Conservation (phyloP, 345 rosid genomes). For the Lumnitzera racemosa region DNA sequence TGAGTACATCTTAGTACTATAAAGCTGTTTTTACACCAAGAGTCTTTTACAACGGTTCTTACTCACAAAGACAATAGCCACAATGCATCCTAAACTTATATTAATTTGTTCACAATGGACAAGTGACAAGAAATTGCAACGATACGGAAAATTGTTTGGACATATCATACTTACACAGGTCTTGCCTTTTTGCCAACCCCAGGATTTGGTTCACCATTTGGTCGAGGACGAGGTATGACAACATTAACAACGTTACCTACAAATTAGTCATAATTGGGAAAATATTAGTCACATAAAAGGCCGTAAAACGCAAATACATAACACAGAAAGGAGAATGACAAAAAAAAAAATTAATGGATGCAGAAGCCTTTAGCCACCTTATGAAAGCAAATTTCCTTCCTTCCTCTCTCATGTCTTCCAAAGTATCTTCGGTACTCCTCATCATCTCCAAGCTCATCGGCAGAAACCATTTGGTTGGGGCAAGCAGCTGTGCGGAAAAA, state of each 20-base stretch:
- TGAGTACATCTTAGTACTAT: too few species aligned
- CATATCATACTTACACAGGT: neutral
- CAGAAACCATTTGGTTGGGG: slow-evolving; percentile 74
- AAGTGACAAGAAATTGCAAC: neutral
- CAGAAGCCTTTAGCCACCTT: neutral
- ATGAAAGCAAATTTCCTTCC: slow-evolving; percentile 59
- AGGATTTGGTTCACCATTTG: slow-evolving; percentile 39
- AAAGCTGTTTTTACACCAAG: too few species aligned
- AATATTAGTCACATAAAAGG: slow-evolving; percentile 23
- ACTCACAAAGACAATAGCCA: too few species aligned
- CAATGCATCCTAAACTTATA: too few species aligned
- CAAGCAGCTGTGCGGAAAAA: slow-evolving; percentile 48
- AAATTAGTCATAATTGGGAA: slow-evolving; percentile 31
- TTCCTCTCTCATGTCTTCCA: slow-evolving; percentile 88
- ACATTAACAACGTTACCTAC: slow-evolving; percentile 83
- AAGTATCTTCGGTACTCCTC: slow-evolving; percentile 81
- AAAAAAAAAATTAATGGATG: slow-evolving; percentile 18
- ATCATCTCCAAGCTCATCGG: slow-evolving; percentile 74
- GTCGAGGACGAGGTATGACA: slow-evolving; percentile 77
- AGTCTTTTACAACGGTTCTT: too few species aligned
- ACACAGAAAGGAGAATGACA: slow-evolving; percentile 33
- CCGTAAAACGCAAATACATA: slow-evolving; percentile 75
- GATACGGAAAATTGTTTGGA: neutral
- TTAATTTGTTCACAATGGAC: too few species aligned
- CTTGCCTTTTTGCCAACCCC: slow-evolving; percentile 65